phyloP scores from a whole-genome alignment of 2,329 filamentous ascomycete species.

The Balansia obtecta region DNA sequence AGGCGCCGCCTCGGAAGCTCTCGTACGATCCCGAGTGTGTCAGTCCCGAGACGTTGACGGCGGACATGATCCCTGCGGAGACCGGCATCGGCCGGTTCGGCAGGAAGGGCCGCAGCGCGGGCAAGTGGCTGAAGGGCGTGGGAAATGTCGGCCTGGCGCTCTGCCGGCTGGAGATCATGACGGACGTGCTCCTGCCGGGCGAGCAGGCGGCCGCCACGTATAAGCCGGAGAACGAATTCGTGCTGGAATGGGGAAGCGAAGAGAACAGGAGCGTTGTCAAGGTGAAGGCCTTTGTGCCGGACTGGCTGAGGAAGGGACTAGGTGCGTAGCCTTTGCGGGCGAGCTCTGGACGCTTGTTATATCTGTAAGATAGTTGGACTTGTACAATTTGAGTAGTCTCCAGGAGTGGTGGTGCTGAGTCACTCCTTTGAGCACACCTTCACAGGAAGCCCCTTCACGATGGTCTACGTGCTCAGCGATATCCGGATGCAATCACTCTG shows the following conservation, averaged over 20 bases:
- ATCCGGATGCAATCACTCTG: too few relatives aligned
- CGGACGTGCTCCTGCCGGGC: slow-evolving; percentile 59
- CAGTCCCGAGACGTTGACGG: slow-evolving; percentile 15
- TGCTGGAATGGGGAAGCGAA: slow-evolving; percentile 39
- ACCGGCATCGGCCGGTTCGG: slow-evolving; percentile 38
- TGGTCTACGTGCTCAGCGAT: too few relatives aligned
- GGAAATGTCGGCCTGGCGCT: slow-evolving; percentile 81
- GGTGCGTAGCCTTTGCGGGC: neutral
- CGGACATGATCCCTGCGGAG: slow-evolving; percentile 28
- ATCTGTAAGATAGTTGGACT: neutral
- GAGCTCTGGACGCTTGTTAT: neutral
- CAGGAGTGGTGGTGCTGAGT: neutral
- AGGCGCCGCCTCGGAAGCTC: slow-evolving; percentile 26
- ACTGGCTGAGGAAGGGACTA: slow-evolving; percentile 49
- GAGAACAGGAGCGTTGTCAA: slow-evolving; percentile 27
- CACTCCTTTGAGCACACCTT: neutral
- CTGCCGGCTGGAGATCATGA: slow-evolving; percentile 86
- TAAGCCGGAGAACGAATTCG: slow-evolving; percentile 49
- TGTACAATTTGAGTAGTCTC: neutral
- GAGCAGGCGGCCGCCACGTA: slow-evolving; percentile 52
- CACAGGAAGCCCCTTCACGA: too few relatives aligned
- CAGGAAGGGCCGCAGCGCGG: slow-evolving; percentile 56
- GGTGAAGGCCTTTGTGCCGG: slow-evolving; percentile 73
- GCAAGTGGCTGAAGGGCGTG: slow-evolving; percentile 66
- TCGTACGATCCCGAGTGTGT: slow-evolving; percentile 30